Evolutionary conservation across 2,329 filamentous ascomycete species (phyloP), one percentile per base, ranked within the genome.

Genomic region (Pestalotiopsis fici): DNA sequence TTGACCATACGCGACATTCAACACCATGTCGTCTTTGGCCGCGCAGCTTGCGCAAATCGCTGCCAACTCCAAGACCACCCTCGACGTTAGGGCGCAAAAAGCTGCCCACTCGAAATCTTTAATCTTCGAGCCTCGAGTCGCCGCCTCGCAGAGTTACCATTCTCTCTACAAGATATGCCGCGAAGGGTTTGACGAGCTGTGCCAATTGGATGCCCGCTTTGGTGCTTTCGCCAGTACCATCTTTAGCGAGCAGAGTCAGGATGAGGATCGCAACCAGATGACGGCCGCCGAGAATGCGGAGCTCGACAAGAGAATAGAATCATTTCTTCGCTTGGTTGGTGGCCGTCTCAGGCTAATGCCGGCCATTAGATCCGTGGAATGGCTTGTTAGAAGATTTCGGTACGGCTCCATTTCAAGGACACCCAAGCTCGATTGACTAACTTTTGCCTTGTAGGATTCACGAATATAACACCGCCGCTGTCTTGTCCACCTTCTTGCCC

Each of bases 21-120:
- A 94, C 43, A 50, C 43, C 43, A 87, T 91, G 74, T 93, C 94
- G 69, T 91, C 93, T 77, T 91, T 99, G 74, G 93, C 95, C 82
- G 90, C 93, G 83, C 97, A 99, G 87, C 86, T 99, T 84, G 93
- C 95, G 85, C 90, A 93, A 78, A 95, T 99, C 78, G 93, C 95
- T 74, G 91, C 92, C 72, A 93, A 93, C 76, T 97, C 94, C 74
- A 97, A 95, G 74, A 91, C 95, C 78, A 92, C 95, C 73, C 88
- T 98, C 75, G 93, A 98, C 78, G 87, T 97, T 74, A 97, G 97
- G 82, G 93, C 95, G 75, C 94, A 98, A 83, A 95, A 94, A 81
- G 89, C 92, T 69, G 90, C 93, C 70, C 96, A 99, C 82, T 93
- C 93, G 71, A 95, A 98, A 80, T 99, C 96, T 65, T 84, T 99